phyloP scores from a whole-genome alignment of 2,329 filamentous ascomycete species.

The Ilyonectria mors-panacis region DNA sequence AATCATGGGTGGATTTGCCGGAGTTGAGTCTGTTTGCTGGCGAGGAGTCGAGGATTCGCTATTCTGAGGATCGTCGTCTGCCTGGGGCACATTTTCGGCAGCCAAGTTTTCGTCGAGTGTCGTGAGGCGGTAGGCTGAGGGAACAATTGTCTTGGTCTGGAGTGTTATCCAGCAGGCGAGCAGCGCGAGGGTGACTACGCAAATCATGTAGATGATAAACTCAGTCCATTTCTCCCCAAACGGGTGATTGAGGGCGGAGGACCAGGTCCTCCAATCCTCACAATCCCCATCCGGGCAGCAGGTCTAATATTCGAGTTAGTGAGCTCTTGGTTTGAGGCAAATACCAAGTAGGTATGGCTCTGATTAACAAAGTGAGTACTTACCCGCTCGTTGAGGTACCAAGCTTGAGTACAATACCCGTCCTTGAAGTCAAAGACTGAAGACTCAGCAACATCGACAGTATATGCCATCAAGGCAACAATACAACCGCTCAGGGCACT shows the following conservation, averaged over 20 bases:
- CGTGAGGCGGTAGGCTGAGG: slow-evolving; percentile 86
- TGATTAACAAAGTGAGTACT: slow-evolving; percentile 29
- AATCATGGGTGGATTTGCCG: slow-evolving; percentile 77
- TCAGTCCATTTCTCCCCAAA: slow-evolving; percentile 76
- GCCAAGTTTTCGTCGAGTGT: slow-evolving; percentile 95
- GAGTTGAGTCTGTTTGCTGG: slow-evolving; percentile 55
- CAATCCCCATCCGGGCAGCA: slow-evolving; percentile 71
- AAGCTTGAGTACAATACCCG: slow-evolving; percentile 82
- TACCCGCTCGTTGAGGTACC: slow-evolving; percentile 82
- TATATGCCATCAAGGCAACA: slow-evolving; percentile 88
- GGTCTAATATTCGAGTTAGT: slow-evolving; percentile 53
- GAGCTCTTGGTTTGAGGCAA: background rate
- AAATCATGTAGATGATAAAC: slow-evolving; percentile 81
- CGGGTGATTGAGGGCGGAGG: slow-evolving; percentile 62
- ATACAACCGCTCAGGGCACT: slow-evolving; percentile 91
- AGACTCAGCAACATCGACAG: slow-evolving; percentile 89
- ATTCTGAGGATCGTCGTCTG: slow-evolving; percentile 57
- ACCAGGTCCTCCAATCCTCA: slow-evolving; percentile 71
- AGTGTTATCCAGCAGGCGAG: slow-evolving; percentile 85
- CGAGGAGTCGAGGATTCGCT: slow-evolving; percentile 63
- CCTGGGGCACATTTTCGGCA: slow-evolving; percentile 67
- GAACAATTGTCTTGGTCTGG: slow-evolving; percentile 93
- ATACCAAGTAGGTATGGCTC: background rate
- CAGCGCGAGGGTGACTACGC: slow-evolving; percentile 79
- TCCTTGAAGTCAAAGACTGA: slow-evolving; percentile 92